Conservation (phyloP, 768 basidiomycete genomes). For the Tylopilus rubrobrunneus region DNA sequence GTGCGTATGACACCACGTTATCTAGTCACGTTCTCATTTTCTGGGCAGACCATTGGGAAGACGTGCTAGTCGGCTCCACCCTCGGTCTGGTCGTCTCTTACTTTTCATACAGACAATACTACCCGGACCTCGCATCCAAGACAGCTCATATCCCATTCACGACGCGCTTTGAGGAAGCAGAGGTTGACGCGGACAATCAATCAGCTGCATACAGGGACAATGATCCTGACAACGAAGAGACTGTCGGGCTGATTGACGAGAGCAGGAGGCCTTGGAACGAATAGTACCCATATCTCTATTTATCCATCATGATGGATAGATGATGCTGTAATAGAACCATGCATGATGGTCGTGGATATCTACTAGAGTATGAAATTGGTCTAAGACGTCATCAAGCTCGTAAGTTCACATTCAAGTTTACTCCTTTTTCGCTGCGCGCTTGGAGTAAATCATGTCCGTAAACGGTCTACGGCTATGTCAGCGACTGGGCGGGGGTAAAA, state of each 20-base stretch:
- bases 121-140: slow-evolving; percentile 57
- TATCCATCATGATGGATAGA: background rate
- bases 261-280: slow-evolving; percentile 7
- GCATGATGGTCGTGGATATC: background rate
- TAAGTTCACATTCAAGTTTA: background rate
- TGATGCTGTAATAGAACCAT: background rate
- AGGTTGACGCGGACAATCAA: background rate
- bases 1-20: slow-evolving; percentile 39
- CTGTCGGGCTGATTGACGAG: slow-evolving; percentile 15
- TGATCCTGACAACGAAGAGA: slow-evolving; percentile 17
- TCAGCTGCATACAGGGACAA: slow-evolving; percentile 4
- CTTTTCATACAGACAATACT: slow-evolving; percentile 81
- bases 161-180: slow-evolving; percentile 50
- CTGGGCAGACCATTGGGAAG: slow-evolving; percentile 80
- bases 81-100: slow-evolving; percentile 71
- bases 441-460: slow-evolving; percentile 78
- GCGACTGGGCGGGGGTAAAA: background rate
- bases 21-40: background rate
- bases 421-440: slow-evolving; percentile 33
- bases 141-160: slow-evolving; percentile 63
- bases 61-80: slow-evolving; percentile 74
- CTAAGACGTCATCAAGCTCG: background rate
- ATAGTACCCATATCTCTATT: background rate
- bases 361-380: background rate
- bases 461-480: slow-evolving; percentile 49